Evolutionary conservation across 2,329 filamentous ascomycete species (phyloP).

Genomic region (Xylaria digitata): DNA sequence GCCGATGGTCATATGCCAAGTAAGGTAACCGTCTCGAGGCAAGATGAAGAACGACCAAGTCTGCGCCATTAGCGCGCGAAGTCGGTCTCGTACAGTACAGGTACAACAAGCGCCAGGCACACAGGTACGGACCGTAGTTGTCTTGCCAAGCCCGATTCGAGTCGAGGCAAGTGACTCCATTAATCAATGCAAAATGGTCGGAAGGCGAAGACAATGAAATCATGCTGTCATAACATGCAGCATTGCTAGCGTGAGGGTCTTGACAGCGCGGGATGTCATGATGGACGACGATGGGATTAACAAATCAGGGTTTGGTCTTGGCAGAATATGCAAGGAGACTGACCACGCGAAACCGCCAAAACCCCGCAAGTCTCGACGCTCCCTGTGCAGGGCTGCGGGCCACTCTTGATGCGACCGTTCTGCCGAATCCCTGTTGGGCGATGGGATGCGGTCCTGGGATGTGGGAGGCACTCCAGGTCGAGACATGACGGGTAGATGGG

Average conservation of each 20-base stretch:
- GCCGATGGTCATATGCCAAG: conserved; percentile 21
- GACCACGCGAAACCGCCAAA: conserved; percentile 35
- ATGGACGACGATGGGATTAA: conserved; percentile 30
- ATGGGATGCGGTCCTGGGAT: conserved; percentile 17
- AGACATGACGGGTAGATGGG: conserved; percentile 20
- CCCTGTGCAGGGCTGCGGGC: conserved; percentile 31
- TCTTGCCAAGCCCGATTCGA: conserved; percentile 27
- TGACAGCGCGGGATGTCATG: conserved; percentile 36
- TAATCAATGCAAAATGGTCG: conserved; percentile 40
- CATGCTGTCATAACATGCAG: conserved; percentile 39
- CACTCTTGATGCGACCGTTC: conserved; percentile 32
- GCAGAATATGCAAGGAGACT: conserved; percentile 37
- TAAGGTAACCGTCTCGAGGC: conserved; percentile 7
- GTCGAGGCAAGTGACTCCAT: conserved; percentile 32
- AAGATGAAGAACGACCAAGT: conserved; percentile 6
- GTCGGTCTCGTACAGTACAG: conserved; percentile 11
- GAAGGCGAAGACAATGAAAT: conserved; percentile 34
- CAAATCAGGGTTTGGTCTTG: conserved; percentile 39
- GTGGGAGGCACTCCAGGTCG: conserved; percentile 23
- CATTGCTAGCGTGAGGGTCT: conserved; percentile 28
- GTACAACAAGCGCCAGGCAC: conserved; percentile 31
- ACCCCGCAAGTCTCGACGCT: conserved; percentile 37
- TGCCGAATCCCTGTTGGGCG: conserved; percentile 29
- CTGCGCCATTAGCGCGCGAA: conserved; percentile 34
- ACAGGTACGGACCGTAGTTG: conserved; percentile 29